A percentile compares a stretch with the other conserved stretches of the same genome.
phyloP scores from a whole-genome alignment of 371 early-diverging fungal species.

The Actinomucor elegans region DNA sequence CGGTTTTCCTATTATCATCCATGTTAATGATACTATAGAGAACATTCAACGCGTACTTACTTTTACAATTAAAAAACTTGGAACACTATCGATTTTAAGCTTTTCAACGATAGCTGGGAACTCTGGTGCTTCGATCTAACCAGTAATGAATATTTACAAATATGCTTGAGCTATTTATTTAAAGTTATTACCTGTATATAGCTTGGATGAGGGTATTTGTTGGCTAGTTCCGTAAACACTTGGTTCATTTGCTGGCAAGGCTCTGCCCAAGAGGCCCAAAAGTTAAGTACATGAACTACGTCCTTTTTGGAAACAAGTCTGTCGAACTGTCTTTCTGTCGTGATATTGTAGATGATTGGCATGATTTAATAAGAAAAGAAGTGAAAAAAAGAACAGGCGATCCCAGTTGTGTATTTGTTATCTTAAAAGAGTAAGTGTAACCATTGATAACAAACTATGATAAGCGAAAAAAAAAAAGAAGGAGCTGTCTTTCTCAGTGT shows the following conservation, averaged over 20 bases:
- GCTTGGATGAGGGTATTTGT: conserved; percentile 16
- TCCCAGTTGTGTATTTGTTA: too few relatives aligned
- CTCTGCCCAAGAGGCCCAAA: conserved; percentile 87
- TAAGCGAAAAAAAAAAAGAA: too few relatives aligned
- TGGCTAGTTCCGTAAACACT: conserved; percentile 77
- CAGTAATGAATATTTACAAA: too few relatives aligned
- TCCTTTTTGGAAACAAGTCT: conserved; percentile 17
- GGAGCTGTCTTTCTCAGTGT: too few relatives aligned
- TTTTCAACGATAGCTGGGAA: conserved; percentile 53
- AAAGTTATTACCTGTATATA: not conserved
- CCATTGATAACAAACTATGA: too few relatives aligned
- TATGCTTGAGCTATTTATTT: not conserved
- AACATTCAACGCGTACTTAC: not conserved
- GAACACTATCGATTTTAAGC: not conserved
- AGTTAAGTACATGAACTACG: conserved; percentile 61
- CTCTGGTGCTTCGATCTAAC: not conserved
- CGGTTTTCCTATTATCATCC: not conserved
- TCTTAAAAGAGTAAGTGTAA: too few relatives aligned
- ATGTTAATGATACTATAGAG: not conserved
- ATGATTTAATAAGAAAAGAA: not conserved
- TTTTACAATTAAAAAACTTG: not conserved
- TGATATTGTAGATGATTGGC: conserved; percentile 32
- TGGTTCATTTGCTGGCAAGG: conserved; percentile 87
- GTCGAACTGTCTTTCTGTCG: conserved; percentile 28
- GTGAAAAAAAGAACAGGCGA: not conserved